Conservation (phyloP, 129 eudicot genomes). For the sunflower (Helianthus annuus) region HanXRQr2.0-SUNRISE NC_035444.2:66576873-66577372, state of each 20-base stretch:
- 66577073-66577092: constrained; percentile 39
- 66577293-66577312: constrained; percentile 6
- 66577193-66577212: constrained; percentile 28
- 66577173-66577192: constrained; percentile 27
- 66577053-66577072: constrained; percentile 43
- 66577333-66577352: neutral
- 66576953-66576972: constrained; percentile 29
- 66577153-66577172: constrained; percentile 27
- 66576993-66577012: constrained; percentile 24
- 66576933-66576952: constrained; percentile 11
- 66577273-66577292: constrained; percentile 18
- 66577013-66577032: constrained; percentile 41
- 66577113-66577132: constrained; percentile 33
- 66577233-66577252: constrained; percentile 18
- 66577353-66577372: neutral
- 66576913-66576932: constrained; percentile 1
- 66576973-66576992: constrained; percentile 23
- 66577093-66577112: constrained; percentile 22
- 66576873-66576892: constrained; percentile 15
- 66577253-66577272: constrained; percentile 29
- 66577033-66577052: constrained; percentile 32
- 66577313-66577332: neutral
- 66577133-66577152: constrained; percentile 33
- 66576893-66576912: constrained; percentile 21
- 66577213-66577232: constrained; percentile 34